These are phyloP conservation scores for Tulasnella sp. DNA, from an alignment of 768 basidiomycete species.

Conservation along the genomic window DNA sequence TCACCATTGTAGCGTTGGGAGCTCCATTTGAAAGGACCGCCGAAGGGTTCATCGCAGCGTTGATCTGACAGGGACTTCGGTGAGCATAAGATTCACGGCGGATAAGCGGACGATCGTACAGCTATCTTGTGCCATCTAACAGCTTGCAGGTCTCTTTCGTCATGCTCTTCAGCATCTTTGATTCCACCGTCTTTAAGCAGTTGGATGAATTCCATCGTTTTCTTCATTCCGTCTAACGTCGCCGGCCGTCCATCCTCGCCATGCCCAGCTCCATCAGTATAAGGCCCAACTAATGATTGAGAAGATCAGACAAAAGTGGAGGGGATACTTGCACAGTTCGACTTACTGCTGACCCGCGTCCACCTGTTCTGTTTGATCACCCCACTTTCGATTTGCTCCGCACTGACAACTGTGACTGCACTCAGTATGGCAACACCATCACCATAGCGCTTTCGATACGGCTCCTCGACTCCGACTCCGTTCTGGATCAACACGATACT, in stretches of 20 bases:
- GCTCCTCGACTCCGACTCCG: slow-evolving; percentile 24
- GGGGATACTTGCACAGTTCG: not conserved
- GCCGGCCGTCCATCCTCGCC: slow-evolving; percentile 6
- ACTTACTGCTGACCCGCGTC: slow-evolving; percentile 20
- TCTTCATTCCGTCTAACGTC: not conserved
- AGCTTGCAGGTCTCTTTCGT: slow-evolving; percentile 21
- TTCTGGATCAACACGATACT: slow-evolving; percentile 24
- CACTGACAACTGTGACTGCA: slow-evolving; percentile 23
- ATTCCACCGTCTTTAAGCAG: slow-evolving; percentile 22
- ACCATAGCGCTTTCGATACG: slow-evolving; percentile 21
- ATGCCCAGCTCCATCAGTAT: slow-evolving; percentile 10
- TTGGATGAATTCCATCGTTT: slow-evolving; percentile 14
- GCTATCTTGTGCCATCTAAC: slow-evolving; percentile 26
- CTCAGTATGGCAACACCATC: slow-evolving; percentile 18
- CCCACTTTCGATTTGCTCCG: slow-evolving; percentile 22
- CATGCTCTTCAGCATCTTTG: slow-evolving; percentile 22
- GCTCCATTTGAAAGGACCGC: slow-evolving; percentile 22
- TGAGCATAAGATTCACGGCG: not conserved
- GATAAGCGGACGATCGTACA: not conserved
- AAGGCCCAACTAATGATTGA: slow-evolving; percentile 19
- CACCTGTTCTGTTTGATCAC: slow-evolving; percentile 23
- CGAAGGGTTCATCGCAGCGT: slow-evolving; percentile 23
- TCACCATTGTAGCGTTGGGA: slow-evolving; percentile 21
- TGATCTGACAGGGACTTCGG: slow-evolving; percentile 15
- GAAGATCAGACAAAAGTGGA: not conserved